Base-by-base conservation (phyloP, 2,329 filamentous ascomycete species). In the Xylaria sp. region DNA sequence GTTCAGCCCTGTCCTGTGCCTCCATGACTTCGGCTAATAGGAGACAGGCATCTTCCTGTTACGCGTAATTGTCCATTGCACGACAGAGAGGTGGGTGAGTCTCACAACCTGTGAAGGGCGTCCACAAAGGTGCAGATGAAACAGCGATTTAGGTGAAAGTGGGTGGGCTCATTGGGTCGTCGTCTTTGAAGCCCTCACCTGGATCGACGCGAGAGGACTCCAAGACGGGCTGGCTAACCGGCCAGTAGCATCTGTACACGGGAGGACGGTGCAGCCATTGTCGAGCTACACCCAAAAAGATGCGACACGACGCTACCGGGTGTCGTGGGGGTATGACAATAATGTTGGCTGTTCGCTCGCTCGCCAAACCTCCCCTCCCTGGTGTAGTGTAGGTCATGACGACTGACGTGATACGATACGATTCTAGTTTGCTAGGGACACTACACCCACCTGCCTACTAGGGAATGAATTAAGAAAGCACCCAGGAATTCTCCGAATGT, bases 401-500 rank as follows among this genome's bases (percentile, higher is more conserved):
- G 45, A 55, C 50, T 57, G 42, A 54, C 55, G 57, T 58, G 36
- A 59, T 47, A 59, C 30, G 24, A 27, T 27, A 27, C 21, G 21
- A 27, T 11, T 27, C 32, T 56, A 24, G 34, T 2, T 9, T 21
- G 11, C 34, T 34, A 42, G 19, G 39, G 11, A 42, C 39, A 50
- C 54, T 32, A 21, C 45, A 45, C 30, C 21, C 39, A 53, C 54
- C 34, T 58, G 39, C 50, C 57, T 51, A 39, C 58, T 39, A 27
- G 19, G 45, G 36, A 30, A 19, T 30, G 24, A n/a, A 34, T 19
- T 24, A 11, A 34, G 24, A 21, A 34, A 45, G n/a, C 17, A 55
- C 21, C 59, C 59, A 48, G n/a, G 21, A 66, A 61, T 62, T 57
- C 64, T 58, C 64, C 64, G 51, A 62, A 17, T 42, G 12, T 66